Evolutionary conservation across 768 basidiomycete species (phyloP).

Genomic region (Leccinum arenicola): DNA sequence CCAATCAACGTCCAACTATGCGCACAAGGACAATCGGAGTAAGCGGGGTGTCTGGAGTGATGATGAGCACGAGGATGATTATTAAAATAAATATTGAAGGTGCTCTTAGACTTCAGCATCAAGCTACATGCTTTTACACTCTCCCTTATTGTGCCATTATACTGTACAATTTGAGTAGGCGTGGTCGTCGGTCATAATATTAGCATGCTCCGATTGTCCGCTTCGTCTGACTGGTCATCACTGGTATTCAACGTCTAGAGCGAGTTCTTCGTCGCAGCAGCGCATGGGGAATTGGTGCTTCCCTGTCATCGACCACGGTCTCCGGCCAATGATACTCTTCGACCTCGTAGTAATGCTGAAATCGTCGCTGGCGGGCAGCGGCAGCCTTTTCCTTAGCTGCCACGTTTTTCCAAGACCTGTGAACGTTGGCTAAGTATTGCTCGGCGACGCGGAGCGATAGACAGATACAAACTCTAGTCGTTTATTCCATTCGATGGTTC

Average conservation of each 20-base stretch:
- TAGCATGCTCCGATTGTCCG: not conserved
- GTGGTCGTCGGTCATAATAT: not conserved
- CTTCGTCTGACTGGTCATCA: not conserved
- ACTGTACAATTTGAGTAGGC: conserved; percentile 3
- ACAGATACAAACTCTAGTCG: conserved; percentile 50
- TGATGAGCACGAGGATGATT: conserved; percentile 27
- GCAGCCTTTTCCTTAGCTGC: conserved; percentile 15
- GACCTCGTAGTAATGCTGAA: conserved; percentile 8
- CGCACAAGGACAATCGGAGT: conserved; percentile 18
- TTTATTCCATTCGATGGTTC: conserved; percentile 47
- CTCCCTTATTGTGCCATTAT: not conserved
- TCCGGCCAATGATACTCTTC: conserved; percentile 11
- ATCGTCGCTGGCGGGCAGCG: conserved; percentile 9
- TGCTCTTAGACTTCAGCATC: not conserved
- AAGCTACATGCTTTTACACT: not conserved
- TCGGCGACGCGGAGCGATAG: not conserved
- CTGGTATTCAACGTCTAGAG: conserved; percentile 10
- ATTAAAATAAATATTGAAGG: conserved; percentile 6
- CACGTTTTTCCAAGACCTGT: conserved; percentile 31
- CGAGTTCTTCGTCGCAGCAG: conserved; percentile 18
- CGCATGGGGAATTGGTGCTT: not conserved
- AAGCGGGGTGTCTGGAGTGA: conserved; percentile 21
- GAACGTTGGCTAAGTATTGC: not conserved
- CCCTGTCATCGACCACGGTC: conserved; percentile 7
- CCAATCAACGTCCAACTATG: conserved; percentile 40